Percentiles rank a stretch among this genome's conserved stretches.
Conservation (phyloP, 2,329 filamentous ascomycete species). For the Phyllosticta citriasiana region DNA sequence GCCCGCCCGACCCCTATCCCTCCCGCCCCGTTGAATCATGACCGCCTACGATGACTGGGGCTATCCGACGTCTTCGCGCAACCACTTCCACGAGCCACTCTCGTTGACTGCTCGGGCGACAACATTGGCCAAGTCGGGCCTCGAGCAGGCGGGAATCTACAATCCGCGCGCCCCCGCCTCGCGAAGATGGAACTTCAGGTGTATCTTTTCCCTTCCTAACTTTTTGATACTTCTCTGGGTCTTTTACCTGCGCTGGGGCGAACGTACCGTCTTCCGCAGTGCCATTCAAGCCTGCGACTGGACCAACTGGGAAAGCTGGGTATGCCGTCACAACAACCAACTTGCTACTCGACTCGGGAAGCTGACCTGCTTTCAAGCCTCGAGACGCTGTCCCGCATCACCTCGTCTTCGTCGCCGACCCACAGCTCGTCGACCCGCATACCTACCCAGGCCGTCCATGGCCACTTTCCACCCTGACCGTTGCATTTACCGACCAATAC, state of each 20-base stretch:
- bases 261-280: conserved; percentile 65
- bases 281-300: conserved; percentile 66
- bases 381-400: conserved; percentile 69
- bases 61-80: conserved; percentile 21
- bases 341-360: background rate
- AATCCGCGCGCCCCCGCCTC: background rate
- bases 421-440: conserved; percentile 85
- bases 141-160: background rate
- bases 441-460: conserved; percentile 82
- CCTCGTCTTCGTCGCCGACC: conserved; percentile 76
- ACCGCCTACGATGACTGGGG: conserved; percentile 31
- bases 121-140: conserved; percentile 18
- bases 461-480: conserved; percentile 57
- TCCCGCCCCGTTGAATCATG: conserved; percentile 17
- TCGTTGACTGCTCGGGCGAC: conserved; percentile 22
- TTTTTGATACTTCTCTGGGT: conserved; percentile 65
- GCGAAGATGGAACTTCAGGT: conserved; percentile 4
- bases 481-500: conserved; percentile 79
- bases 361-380: conserved; percentile 46
- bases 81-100: conserved; percentile 24
- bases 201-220: conserved; percentile 42
- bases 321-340: conserved; percentile 32
- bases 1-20: background rate
- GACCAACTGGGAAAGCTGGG: conserved; percentile 89
- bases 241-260: conserved; percentile 70